Evolutionary conservation across 108 stramenopile species (phyloP), one percentile per base, ranked within the genome.

Genomic region (Cyclostephanos invisitatus): DNA sequence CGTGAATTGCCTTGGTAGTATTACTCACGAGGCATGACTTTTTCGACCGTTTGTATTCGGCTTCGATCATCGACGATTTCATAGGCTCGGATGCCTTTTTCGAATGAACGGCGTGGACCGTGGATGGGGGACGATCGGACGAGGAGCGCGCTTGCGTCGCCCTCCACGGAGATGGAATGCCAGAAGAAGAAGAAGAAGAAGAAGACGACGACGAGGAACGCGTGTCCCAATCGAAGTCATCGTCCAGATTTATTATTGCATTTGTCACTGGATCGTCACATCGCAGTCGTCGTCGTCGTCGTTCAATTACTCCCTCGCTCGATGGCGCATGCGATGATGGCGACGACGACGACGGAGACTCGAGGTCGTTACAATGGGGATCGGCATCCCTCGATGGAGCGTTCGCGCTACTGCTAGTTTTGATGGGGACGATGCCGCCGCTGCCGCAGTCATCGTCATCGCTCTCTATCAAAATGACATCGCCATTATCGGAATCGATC

Each of bases 131-230:
- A 27, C 66, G 35, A 67, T 53, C 36, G 32, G 66, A 35, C 8
- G 50, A 53, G 10, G 32, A 54, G n/a, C n/a, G n/a, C 22, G 7
- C 18, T 2, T 32, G 27, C 8, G 14, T 50, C 48, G 22, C 1
- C 53, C 32, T 66, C 48, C 64, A 70, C 3, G 70, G 70, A 61
- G 59, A 60, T 36, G 70, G 70, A 27, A 70, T 62, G 42, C 70
- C 70, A 62, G 70, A 70, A 5, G 68, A 68, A 20, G 69, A 58
- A 27, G 69, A 70, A 32, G 57, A 27, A 0, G 28, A 48, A 21
- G 60, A 61, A 20, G 70, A 70, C 36, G 60, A 61, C 35, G 70
- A 70, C 25, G 60, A 61, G 49, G 28, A 61, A 32, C 32, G 32
- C 18, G 57, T 48, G 17, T 46, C 47, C 21, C 28, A 29, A 50